Percentiles rank a stretch among this genome's conserved stretches.
phyloP scores from a whole-genome alignment of 1,284 basidiomycete genomes.

The Leccinum subfulvum region DNA sequence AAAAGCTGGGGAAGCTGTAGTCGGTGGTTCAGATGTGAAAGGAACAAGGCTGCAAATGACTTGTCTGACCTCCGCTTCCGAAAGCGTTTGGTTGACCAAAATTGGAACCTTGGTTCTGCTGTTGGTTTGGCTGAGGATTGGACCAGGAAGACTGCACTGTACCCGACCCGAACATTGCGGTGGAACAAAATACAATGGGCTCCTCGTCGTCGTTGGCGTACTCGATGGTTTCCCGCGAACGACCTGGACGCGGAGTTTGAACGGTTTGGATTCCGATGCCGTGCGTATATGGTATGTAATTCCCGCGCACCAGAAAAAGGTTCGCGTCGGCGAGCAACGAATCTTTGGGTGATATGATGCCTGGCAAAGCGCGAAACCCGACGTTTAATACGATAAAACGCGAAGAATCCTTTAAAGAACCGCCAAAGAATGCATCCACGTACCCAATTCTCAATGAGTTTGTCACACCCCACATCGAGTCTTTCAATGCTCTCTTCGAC shows the following conservation, averaged over 20 bases:
- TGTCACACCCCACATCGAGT: slow-evolving; percentile 91
- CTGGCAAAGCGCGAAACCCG: slow-evolving; percentile 37
- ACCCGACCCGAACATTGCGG: slow-evolving; percentile 58
- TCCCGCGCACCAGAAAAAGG: slow-evolving; percentile 18
- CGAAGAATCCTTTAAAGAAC: slow-evolving; percentile 81
- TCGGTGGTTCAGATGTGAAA: slow-evolving; percentile 30
- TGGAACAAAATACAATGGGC: slow-evolving; percentile 18
- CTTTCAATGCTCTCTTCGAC: slow-evolving; percentile 95
- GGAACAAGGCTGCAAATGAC: slow-evolving; percentile 35
- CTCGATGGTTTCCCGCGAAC: slow-evolving; percentile 11
- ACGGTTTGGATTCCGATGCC: slow-evolving; percentile 15
- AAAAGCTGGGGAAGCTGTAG: slow-evolving; percentile 37
- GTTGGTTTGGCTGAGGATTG: slow-evolving; percentile 55
- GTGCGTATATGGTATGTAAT: slow-evolving; percentile 22
- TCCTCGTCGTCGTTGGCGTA: slow-evolving; percentile 27
- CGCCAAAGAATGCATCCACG: slow-evolving; percentile 67
- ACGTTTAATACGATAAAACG: slow-evolving; percentile 87
- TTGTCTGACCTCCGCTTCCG: slow-evolving; percentile 43
- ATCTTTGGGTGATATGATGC: slow-evolving; percentile 31
- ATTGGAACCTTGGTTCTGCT: slow-evolving; percentile 39
- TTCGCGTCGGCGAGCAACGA: background rate
- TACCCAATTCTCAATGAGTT: slow-evolving; percentile 91
- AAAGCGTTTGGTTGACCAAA: slow-evolving; percentile 52
- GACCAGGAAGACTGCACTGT: slow-evolving; percentile 60
- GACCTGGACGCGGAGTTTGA: slow-evolving; percentile 25